Evolutionary conservation across 805 yeast species (phyloP), one percentile per base, ranked within the genome.

Genomic region (Starmerella gropengiesseri): DNA sequence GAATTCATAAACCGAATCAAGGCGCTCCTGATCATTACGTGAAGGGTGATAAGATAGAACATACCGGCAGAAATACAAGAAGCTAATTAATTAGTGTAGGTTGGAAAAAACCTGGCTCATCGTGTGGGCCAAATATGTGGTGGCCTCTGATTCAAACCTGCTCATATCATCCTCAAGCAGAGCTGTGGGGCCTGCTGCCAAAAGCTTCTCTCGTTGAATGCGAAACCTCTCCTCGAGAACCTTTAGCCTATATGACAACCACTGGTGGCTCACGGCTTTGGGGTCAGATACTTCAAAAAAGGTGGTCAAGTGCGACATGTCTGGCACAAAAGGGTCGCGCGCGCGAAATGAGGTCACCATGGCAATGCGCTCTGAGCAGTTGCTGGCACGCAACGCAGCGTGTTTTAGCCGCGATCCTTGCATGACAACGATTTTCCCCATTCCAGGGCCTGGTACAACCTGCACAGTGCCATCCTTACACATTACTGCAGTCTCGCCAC

Each of bases 401-500:
- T 70, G 74, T 48, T 61, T 65, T 19, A 70, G 54, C 26, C 68
- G 59, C 43, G 71, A 60, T 7, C 73, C 74, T 53, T 70, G 74
- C 34, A 70, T 57, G 14, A 70, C 56, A 18, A 69, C 62, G n/a
- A 72, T 73, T 52, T 66, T 65, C 13, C 75, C 76, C 48, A 59
- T 60, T 23, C 64, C 63, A 29, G 75, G 75, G 8, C 70, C 71
- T 1, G 60, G 50, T 18, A 54, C 54, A 12, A 51, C 48, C 16
- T 45, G 28, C 8, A 50, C 37, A 8, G 46, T 28, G 3, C 56
- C 61, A 32, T 60, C 58, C 2, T 70, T 70, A 61, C 60, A 63
- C 46, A 65, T 59, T 28, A 69, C 57, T 7, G 62, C 62, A 1
- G 74, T 69, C 55, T 74, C 80, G 37, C 80, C 80, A 20, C 80